A percentile compares a stretch with the other conserved stretches of the same genome.
phyloP scores from a whole-genome alignment of 306 rosid species.

The Canavalia gladiata region DNA sequence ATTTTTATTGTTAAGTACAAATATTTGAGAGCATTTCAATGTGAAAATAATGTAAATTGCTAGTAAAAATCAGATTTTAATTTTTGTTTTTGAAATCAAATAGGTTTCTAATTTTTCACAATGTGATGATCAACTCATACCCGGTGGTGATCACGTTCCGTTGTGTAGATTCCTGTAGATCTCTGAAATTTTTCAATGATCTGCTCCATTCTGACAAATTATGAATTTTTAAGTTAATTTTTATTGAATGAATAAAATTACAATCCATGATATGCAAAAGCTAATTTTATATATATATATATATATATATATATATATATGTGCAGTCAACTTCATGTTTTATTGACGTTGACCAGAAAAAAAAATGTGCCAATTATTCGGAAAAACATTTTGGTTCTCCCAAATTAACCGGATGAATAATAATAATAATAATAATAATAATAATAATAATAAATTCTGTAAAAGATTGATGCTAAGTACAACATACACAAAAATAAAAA shows the following conservation, averaged over 20 bases:
- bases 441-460: no score
- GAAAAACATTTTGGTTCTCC: background rate
- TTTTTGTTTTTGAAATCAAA: no score
- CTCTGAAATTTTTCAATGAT: conserved; percentile 69
- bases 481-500: no score
- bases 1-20: no score
- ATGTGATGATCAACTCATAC: conserved; percentile 1
- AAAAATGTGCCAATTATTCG: background rate
- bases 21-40: no score
- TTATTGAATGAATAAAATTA: background rate
- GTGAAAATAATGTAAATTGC: no score
- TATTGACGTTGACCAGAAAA: background rate
- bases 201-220: conserved; percentile 71
- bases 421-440: no score
- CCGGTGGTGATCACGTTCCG: conserved; percentile 46
- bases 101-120: no score
- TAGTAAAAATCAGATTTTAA: no score
- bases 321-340: background rate
- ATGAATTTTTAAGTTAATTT: background rate
- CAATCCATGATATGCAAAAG: background rate
- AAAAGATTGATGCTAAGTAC: no score
- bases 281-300: no score
- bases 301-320: background rate
- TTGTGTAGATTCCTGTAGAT: conserved; percentile 53
- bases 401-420: background rate